These are phyloP conservation scores for Calocybe cyanea DNA, from an alignment of 768 basidiomycete species.

Conservation along the genomic window DNA sequence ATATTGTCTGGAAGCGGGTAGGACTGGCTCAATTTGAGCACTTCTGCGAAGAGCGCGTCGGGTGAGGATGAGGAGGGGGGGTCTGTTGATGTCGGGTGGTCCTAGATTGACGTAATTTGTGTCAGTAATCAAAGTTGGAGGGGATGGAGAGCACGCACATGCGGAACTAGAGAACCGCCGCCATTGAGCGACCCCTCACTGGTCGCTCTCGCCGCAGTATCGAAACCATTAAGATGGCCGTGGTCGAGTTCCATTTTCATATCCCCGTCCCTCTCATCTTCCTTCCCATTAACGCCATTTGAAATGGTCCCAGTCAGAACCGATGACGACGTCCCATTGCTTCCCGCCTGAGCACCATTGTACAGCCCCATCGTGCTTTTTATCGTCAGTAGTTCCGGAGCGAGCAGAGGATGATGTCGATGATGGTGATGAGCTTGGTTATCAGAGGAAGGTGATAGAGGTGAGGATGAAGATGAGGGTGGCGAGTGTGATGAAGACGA, in stretches of 20 bases:
- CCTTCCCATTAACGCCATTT: not conserved
- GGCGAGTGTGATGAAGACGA: not conserved
- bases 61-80: conserved; percentile 12
- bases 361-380: conserved; percentile 56
- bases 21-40: conserved; percentile 48
- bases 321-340: not conserved
- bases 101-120: too few species aligned
- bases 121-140: too few species aligned
- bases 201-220: not conserved
- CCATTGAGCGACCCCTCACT: not conserved
- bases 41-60: conserved; percentile 35
- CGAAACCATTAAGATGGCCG: not conserved
- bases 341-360: conserved; percentile 28
- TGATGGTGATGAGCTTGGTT: conserved; percentile 3
- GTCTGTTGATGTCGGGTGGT: too few species aligned
- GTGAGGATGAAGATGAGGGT: not conserved
- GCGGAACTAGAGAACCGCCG: not conserved
- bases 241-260: conserved; percentile 22
- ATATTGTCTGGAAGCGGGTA: conserved; percentile 50
- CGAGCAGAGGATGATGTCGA: conserved; percentile 48
- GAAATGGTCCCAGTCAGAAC: not conserved
- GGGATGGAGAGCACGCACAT: conserved; percentile 6
- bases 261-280: conserved; percentile 9
- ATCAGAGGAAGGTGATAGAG: too few species aligned
- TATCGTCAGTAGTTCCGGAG: conserved; percentile 43